Evolutionary conservation across 192 early-diverging fungal genomes (phyloP).

Genomic region (Coemansia javaensis): DNA sequence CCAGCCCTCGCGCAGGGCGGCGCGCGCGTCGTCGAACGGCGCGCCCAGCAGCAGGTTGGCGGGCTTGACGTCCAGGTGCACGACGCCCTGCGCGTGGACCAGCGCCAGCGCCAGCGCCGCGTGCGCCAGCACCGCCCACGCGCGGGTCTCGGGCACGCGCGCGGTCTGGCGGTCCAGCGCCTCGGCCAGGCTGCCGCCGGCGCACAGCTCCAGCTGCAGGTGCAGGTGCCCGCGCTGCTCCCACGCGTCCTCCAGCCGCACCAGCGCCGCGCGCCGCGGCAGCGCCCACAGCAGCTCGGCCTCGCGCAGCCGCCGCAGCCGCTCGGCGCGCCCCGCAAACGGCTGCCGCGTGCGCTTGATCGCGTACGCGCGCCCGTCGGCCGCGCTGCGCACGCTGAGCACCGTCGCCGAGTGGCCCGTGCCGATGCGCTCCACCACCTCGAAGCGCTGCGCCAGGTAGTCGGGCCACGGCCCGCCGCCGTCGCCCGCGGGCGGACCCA

Average conservation of each 20-base stretch:
- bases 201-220: constrained; percentile 86
- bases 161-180: constrained; percentile 19
- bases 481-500: no score
- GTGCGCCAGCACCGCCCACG: constrained; percentile 64
- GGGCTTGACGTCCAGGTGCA: constrained; percentile 91
- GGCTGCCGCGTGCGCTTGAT: constrained; percentile 73
- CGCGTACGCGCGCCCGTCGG: constrained; percentile 64
- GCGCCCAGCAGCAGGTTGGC: constrained; percentile 73
- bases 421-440: constrained; percentile 60
- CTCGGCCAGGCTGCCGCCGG: constrained; percentile 61
- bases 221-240: constrained; percentile 84
- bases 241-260: constrained; percentile 81
- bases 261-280: constrained; percentile 54
- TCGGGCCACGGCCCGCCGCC: constrained; percentile 49
- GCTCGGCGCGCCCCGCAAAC: constrained; percentile 66
- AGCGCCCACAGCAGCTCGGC: constrained; percentile 74
- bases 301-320: constrained; percentile 70
- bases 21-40: constrained; percentile 17
- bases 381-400: constrained; percentile 64
- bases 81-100: constrained; percentile 65
- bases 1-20: constrained; percentile 47
- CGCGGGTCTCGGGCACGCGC: constrained; percentile 52
- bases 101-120: constrained; percentile 57
- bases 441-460: constrained; percentile 71
- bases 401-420: constrained; percentile 80